phyloP scores from a whole-genome alignment of 176 grass and related monocot genomes.

The Bolboschoenus planiculmis region DNA sequence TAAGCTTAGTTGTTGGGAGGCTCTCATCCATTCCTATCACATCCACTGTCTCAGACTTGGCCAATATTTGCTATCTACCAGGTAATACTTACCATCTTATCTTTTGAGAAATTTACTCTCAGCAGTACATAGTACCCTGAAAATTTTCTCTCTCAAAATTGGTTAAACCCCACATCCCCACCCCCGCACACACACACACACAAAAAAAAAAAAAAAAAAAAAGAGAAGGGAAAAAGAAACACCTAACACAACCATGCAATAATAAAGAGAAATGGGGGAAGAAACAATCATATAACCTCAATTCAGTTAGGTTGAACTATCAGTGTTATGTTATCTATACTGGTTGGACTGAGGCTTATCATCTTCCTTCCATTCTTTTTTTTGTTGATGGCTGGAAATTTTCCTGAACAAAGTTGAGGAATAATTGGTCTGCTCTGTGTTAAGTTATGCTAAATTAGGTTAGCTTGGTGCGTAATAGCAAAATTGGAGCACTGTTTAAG shows the following conservation, averaged over 20 bases:
- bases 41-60: slow-evolving; percentile 30
- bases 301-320: not conserved
- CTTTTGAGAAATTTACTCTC: slow-evolving; percentile 6
- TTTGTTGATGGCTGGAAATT: not conserved
- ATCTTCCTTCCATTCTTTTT: not conserved
- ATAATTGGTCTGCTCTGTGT: not conserved
- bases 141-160: not conserved
- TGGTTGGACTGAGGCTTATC: not conserved
- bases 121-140: not conserved
- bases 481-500: not conserved
- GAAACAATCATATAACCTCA: not conserved
- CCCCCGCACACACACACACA: not conserved
- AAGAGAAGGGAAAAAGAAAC: not conserved
- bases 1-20: slow-evolving; percentile 52
- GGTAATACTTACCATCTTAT: slow-evolving; percentile 28
- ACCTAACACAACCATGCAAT: not conserved
- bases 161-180: not conserved
- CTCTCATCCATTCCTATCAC: slow-evolving; percentile 45
- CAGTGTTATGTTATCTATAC: not conserved
- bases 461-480: not conserved
- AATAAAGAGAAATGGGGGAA: not conserved
- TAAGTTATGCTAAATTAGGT: not conserved
- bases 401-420: not conserved
- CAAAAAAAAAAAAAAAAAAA: no score
- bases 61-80: slow-evolving; percentile 63